Conservation (phyloP, 2,329 filamentous ascomycete genomes). For the Cyclaneusma minus region DNA sequence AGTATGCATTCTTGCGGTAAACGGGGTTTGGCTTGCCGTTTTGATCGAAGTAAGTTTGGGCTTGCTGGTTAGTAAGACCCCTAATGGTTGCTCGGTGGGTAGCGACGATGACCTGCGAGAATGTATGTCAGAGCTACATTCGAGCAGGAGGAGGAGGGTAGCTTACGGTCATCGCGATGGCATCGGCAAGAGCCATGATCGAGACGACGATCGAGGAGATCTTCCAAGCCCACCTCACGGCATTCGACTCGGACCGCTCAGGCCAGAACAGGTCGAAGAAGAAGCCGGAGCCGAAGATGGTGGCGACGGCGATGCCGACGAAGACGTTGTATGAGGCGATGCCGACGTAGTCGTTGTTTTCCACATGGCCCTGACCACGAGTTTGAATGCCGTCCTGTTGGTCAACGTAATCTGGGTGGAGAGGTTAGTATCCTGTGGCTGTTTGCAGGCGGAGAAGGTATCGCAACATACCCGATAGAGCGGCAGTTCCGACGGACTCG, state of each 20-base stretch:
- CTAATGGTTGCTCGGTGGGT: slow-evolving; percentile 27
- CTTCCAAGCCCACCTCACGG: slow-evolving; percentile 37
- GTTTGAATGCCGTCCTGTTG: slow-evolving; percentile 30
- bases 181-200: slow-evolving; percentile 28
- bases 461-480: slow-evolving; percentile 28
- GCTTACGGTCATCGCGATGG: slow-evolving; percentile 30
- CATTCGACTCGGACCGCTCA: slow-evolving; percentile 29
- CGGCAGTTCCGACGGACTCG: slow-evolving; percentile 38
- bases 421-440: slow-evolving; percentile 1
- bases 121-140: neutral
- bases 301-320: slow-evolving; percentile 37
- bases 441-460: neutral
- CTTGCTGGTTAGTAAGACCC: slow-evolving; percentile 19
- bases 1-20: slow-evolving; percentile 32
- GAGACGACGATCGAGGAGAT: slow-evolving; percentile 31
- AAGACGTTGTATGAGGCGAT: slow-evolving; percentile 42
- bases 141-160: neutral
- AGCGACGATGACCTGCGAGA: slow-evolving; percentile 26
- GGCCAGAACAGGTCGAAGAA: slow-evolving; percentile 49
- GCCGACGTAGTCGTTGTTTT: slow-evolving; percentile 40
- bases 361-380: slow-evolving; percentile 22
- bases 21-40: slow-evolving; percentile 21
- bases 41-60: slow-evolving; percentile 12
- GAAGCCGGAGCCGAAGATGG: slow-evolving; percentile 41
- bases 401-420: slow-evolving; percentile 32